Base-by-base conservation (phyloP, 805 yeast genomes). In the Yamadazyma paraphyllophila region DNA sequence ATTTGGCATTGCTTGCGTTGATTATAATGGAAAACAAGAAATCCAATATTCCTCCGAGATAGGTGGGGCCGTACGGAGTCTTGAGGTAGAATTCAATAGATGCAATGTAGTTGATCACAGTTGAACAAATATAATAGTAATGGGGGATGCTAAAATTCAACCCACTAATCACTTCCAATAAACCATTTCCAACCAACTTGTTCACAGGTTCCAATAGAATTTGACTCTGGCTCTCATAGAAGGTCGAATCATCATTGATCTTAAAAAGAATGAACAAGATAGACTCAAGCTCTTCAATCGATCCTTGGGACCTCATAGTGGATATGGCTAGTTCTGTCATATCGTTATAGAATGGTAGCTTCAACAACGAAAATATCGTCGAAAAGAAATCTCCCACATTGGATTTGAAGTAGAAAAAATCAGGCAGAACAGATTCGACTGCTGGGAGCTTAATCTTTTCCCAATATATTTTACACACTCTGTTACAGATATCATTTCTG, bases 351-450 rank as follows among this genome's bases (percentile, higher is more conserved):
- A 88, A 61, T 1, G 73, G 65, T 0, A 61, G 44, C 32, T 86
- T 88, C 31, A 88, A 70, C 4, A 87, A 69, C 0, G 89, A 78
- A 67, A 84, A 88, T 1, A 84, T 63, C 0, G 80, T 71, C 44
- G 89, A 94, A 51, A 88, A 78, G 32, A 91, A 71, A 54, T 94
- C 98, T 1, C 84, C 77, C 8, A 85, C 84, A 49, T 85, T 92
- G 27, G 79, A 67, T 54, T 97, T 75, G 62, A 81, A 92, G 20
- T 80, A 74, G 16, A 65, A 63, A 56, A 90, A 88, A 52, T 85
- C 95, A 15, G 75, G 73, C 46, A 68, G 61, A 20, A 59, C 58
- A n/a, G n/a, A n/a, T 7, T 37, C 36, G 2, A 24, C 29, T 24
- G 39, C 31, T 8, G 47, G 42, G 17, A 76, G 58, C 40, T 78